A percentile compares a stretch with the other conserved stretches of the same genome.
phyloP scores from a whole-genome alignment of 208 protist genomes.

The Porcisia deanei region DNA sequence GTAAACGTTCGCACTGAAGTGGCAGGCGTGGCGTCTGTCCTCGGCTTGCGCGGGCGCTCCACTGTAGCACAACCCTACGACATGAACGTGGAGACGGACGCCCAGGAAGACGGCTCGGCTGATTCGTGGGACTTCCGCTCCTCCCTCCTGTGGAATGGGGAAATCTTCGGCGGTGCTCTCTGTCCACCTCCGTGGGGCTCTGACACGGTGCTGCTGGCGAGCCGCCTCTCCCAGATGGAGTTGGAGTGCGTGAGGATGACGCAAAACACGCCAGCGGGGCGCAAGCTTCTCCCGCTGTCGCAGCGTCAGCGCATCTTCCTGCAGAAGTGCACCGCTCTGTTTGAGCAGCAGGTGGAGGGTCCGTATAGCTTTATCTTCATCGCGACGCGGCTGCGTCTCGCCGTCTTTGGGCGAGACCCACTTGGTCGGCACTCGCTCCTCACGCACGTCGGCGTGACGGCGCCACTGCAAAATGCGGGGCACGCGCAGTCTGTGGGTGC shows the following conservation, averaged over 20 bases:
- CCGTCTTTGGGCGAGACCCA: slow-evolving; percentile 89
- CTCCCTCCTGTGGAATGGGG: slow-evolving; percentile 87
- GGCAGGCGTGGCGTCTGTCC: slow-evolving; percentile 59
- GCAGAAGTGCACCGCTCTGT: slow-evolving; percentile 50
- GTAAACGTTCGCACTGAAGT: slow-evolving; percentile 36
- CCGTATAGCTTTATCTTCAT: slow-evolving; percentile 88
- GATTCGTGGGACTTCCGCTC: slow-evolving; percentile 30
- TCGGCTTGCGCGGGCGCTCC: slow-evolving; percentile 57
- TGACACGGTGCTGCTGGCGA: slow-evolving; percentile 71
- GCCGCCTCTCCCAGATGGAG: slow-evolving; percentile 64
- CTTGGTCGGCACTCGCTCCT: slow-evolving; percentile 89
- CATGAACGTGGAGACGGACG: slow-evolving; percentile 45
- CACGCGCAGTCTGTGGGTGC: not conserved
- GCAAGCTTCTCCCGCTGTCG: slow-evolving; percentile 18
- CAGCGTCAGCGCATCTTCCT: slow-evolving; percentile 61
- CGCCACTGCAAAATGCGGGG: not conserved
- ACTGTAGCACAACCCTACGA: slow-evolving; percentile 74
- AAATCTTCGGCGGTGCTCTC: slow-evolving; percentile 80
- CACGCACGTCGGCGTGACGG: slow-evolving; percentile 40
- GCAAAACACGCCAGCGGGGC: not conserved
- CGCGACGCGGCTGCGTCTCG: slow-evolving; percentile 51
- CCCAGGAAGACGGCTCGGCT: slow-evolving; percentile 31
- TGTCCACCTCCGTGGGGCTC: slow-evolving; percentile 64
- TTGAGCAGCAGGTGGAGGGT: slow-evolving; percentile 77
- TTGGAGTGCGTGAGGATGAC: slow-evolving; percentile 29